Base-by-base conservation (phyloP, 2,329 filamentous ascomycete species). In the Stemphylium lycopersici region DNA sequence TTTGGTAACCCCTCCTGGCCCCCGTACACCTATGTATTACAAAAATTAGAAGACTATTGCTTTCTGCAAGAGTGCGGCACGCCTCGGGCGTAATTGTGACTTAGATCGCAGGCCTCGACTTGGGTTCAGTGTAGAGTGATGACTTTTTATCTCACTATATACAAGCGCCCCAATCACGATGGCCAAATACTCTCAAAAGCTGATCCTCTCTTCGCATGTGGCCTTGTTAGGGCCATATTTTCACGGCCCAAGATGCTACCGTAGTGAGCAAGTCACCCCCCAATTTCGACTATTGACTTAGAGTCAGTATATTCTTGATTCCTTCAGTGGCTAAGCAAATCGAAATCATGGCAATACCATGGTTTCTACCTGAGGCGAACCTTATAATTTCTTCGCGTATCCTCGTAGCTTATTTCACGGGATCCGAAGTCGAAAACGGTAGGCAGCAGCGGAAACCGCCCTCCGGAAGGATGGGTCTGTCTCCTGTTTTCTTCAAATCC, bases 51-150 rank as follows among this genome's bases (percentile, higher is more conserved):
- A 20, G 32, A 33, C 15, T 31, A 24, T 8, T 31, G 12, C 22
- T 16, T 22, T 11, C 18, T 43, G 51, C 33, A 33, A 20, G 33
- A 49, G 37, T 43, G 33, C 33, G 51, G 45, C 33, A 12, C 32
- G 13, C 18, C 39, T 33, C 24, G 45, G 50, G 32, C 38, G 20
- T 53, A 38, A 24, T 15, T 16, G 22, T 32, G 32, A 49, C 4
- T 38, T n/a, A 43, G 24, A 38, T 43, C 45, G 20, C 24, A 24
- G 44, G 36, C 45, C 37, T 42, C 29, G 22, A 48, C 37, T 16
- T 44, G 24, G 22, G 11, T 10, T 20, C 29, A 52, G 33, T 41
- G n/a, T 47, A 29, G 1, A 8, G 48, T 48, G 29, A 41, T 46
- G 36, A 48, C 22, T 10, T 34, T 41, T 12, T 31, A 26, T 31